These are phyloP conservation scores for Venustampulla echinocandica DNA, from an alignment of 495 filamentous ascomycete species.

Conservation along the genomic window DNA sequence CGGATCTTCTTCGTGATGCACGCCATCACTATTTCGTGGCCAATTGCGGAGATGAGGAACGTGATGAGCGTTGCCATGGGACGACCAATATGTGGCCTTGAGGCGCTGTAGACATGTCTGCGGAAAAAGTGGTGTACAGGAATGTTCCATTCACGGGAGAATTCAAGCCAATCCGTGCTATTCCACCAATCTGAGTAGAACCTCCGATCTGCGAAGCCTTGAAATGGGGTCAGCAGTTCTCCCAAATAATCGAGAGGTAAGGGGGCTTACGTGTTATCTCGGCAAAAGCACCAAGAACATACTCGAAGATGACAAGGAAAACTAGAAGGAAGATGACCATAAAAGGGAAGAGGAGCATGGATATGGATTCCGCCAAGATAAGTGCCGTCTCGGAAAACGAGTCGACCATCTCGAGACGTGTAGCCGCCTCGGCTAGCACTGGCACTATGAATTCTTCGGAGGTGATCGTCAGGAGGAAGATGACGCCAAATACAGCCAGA, in stretches of 20 bases:
- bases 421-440: slow-evolving; percentile 67
- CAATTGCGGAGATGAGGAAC: slow-evolving; percentile 79
- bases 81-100: slow-evolving; percentile 62
- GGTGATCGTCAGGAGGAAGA: slow-evolving; percentile 84
- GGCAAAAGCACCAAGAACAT: slow-evolving; percentile 87
- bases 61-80: slow-evolving; percentile 81
- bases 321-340: slow-evolving; percentile 93
- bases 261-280: slow-evolving; percentile 75
- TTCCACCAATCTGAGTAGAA: slow-evolving; percentile 99
- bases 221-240: not conserved
- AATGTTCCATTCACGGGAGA: slow-evolving; percentile 95
- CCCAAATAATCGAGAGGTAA: not conserved
- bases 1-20: slow-evolving; percentile 96
- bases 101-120: slow-evolving; percentile 84
- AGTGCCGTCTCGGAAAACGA: slow-evolving; percentile 59
- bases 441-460: slow-evolving; percentile 96
- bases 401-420: slow-evolving; percentile 49
- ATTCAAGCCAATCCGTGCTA: slow-evolving; percentile 83
- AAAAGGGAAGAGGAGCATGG: slow-evolving; percentile 89
- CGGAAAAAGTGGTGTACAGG: slow-evolving; percentile 97
- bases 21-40: slow-evolving; percentile 93
- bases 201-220: slow-evolving; percentile 75
- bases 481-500: slow-evolving; percentile 89
- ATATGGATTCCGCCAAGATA: slow-evolving; percentile 86
- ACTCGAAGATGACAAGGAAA: slow-evolving; percentile 97